Percentiles rank a stretch among this genome's conserved stretches.
Evolutionary conservation across 345 rosid genomes (phyloP).

Genomic region (Garcia nutans): DNA sequence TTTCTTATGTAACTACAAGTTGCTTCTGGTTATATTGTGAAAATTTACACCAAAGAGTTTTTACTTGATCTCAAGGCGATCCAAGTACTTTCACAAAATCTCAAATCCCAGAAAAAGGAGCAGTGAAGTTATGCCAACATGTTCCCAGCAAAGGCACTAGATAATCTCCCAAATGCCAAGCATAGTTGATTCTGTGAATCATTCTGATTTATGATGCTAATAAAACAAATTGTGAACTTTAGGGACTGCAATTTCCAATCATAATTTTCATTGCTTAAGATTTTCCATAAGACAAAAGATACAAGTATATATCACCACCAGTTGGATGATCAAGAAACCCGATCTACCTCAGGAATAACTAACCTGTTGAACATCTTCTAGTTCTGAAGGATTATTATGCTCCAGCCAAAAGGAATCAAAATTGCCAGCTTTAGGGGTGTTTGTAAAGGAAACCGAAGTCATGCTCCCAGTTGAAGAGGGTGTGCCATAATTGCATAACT

Average conservation of each 20-base stretch:
- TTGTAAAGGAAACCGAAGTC: slow-evolving; percentile 77
- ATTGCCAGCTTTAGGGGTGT: slow-evolving; percentile 73
- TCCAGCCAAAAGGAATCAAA: slow-evolving; percentile 81
- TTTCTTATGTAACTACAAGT: slow-evolving; percentile 4
- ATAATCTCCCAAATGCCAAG: not conserved
- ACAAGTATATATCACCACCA: not conserved
- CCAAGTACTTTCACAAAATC: not conserved
- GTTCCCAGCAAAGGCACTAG: not conserved
- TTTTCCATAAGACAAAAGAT: not conserved
- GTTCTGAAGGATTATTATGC: slow-evolving; percentile 61
- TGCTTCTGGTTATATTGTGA: not conserved
- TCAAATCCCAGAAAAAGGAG: not conserved
- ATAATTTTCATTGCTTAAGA: not conserved
- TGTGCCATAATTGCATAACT: slow-evolving; percentile 55
- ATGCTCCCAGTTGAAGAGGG: slow-evolving; percentile 75
- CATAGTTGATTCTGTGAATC: not conserved
- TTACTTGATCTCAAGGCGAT: not conserved
- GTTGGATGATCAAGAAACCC: not conserved
- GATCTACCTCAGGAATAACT: slow-evolving; percentile 26
- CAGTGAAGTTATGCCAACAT: not conserved
- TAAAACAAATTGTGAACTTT: not conserved
- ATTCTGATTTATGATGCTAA: not conserved
- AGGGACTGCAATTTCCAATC: not conserved
- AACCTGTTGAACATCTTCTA: slow-evolving; percentile 78
- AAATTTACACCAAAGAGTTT: not conserved